Conservation (phyloP, 2,329 filamentous ascomycete genomes). For the Tolypocladium ovalisporum region DNA sequence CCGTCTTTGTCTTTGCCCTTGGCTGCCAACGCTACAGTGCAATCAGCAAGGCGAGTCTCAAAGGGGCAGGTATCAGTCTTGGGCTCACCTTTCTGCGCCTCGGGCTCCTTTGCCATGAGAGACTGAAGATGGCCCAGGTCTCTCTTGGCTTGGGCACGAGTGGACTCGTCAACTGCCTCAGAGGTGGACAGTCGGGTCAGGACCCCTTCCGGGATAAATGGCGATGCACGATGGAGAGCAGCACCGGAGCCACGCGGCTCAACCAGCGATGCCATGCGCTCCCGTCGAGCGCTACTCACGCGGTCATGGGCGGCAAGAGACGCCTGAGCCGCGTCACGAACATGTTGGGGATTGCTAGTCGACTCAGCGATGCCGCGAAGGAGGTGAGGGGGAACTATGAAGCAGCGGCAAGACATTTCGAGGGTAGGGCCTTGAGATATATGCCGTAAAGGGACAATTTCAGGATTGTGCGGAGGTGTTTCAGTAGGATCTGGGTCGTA, state of each 20-base stretch:
- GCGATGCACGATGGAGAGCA: conserved; percentile 4
- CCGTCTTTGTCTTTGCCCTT: conserved; percentile 1
- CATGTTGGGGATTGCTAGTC: conserved; percentile 20
- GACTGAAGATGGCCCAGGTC: conserved; percentile 27
- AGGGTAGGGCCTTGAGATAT: not conserved
- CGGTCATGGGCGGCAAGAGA: conserved; percentile 22
- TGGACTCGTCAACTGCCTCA: conserved; percentile 25
- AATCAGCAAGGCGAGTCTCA: not conserved
- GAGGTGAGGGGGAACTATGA: conserved; percentile 35
- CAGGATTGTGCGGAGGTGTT: not conserved
- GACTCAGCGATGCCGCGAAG: conserved; percentile 30
- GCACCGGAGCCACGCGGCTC: conserved; percentile 15
- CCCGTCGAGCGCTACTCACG: conserved; percentile 18
- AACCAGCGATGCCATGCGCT: conserved; percentile 22
- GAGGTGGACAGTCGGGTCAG: conserved; percentile 26
- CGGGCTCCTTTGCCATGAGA: conserved; percentile 13
- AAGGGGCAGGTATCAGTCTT: conserved; percentile 6
- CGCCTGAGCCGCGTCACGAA: conserved; percentile 23
- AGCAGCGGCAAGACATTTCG: conserved; percentile 18
- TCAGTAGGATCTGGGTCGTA: not conserved
- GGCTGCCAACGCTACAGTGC: conserved; percentile 8
- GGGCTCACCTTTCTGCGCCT: conserved; percentile 11
- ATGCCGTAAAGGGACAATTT: not conserved
- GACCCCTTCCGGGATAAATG: conserved; percentile 28
- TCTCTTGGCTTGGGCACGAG: conserved; percentile 22